Conservation (phyloP, 345 rosid genomes). For the Raphanus raphanistrum region DNA sequence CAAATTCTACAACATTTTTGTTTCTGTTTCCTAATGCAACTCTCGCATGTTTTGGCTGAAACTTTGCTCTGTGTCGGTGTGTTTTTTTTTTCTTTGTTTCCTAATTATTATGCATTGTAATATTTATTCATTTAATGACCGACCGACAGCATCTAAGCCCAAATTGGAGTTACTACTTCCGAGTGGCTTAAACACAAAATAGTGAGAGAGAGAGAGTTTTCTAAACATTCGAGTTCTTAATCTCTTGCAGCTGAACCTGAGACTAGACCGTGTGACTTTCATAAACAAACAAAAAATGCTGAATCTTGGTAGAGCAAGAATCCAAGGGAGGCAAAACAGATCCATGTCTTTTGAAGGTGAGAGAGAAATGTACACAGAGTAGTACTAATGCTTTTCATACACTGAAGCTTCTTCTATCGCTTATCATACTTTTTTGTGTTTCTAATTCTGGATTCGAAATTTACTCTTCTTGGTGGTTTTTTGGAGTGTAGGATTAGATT, state of each 20-base stretch:
- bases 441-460: background rate
- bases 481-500: conserved; percentile 64
- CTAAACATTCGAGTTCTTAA: no score
- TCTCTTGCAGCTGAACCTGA: background rate
- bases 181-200: no score
- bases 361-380: background rate
- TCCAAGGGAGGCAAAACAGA: conserved; percentile 69
- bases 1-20: no score
- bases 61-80: no score
- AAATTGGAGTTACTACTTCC: no score
- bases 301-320: conserved; percentile 69
- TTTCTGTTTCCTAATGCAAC: no score
- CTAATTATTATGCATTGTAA: background rate
- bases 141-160: background rate
- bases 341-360: conserved; percentile 68
- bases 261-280: background rate
- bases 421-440: no score
- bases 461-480: background rate
- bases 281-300: conserved; percentile 50
- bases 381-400: background rate
- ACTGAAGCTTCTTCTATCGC: no score
- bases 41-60: no score
- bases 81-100: no score
- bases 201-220: no score
- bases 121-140: no score